Evolutionary conservation across 1,284 basidiomycete species (phyloP).

Genomic region (Microbotryomycetes sp.): DNA sequence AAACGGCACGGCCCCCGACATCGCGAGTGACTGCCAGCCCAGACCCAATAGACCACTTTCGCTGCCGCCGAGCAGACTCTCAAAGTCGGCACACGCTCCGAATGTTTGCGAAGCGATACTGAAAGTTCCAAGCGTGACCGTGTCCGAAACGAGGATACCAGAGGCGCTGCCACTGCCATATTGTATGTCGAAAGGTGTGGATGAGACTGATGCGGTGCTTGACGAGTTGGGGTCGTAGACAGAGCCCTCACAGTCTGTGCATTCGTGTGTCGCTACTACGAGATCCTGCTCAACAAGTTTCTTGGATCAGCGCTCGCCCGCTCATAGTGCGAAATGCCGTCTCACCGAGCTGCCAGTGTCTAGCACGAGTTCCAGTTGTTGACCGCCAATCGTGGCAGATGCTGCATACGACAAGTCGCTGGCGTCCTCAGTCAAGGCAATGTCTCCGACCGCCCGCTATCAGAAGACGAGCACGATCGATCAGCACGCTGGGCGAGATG

Average conservation of each 20-base stretch:
- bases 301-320: not conserved
- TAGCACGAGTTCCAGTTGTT: not conserved
- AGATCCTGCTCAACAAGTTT: not conserved
- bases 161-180: constrained; percentile 61
- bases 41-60: constrained; percentile 33
- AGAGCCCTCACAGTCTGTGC: not conserved
- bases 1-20: constrained; percentile 46
- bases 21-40: constrained; percentile 44
- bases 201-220: not conserved
- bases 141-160: constrained; percentile 63
- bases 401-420: not conserved
- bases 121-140: constrained; percentile 73
- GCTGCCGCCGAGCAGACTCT: not conserved
- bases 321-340: too few species aligned
- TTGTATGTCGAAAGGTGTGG: not conserved
- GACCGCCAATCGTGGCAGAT: not conserved
- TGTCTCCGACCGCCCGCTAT: not conserved
- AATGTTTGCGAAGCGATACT: constrained; percentile 47
- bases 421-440: not conserved
- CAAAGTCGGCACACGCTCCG: constrained; percentile 42
- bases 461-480: not conserved
- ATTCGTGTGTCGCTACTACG: not conserved
- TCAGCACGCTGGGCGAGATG: too few species aligned
- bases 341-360: not conserved
- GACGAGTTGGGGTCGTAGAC: not conserved